phyloP scores from a whole-genome alignment of 2,329 filamentous ascomycete genomes.

The Fusarium floridanum region DNA sequence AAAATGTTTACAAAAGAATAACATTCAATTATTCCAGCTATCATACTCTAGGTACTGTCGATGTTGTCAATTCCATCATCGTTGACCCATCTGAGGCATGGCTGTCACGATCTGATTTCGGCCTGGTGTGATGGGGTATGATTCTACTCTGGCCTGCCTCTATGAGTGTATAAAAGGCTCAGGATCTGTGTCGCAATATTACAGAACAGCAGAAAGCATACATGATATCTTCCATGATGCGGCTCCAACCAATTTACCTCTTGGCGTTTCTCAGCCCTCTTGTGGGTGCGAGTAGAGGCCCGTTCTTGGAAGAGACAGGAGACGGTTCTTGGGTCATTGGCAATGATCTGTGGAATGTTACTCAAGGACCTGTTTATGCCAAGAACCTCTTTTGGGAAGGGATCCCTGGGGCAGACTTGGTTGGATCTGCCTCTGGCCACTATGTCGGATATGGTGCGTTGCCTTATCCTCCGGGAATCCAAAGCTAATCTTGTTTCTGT shows the following conservation, averaged over 20 bases:
- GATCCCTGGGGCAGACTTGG: slow-evolving; percentile 17
- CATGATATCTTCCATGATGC: slow-evolving; percentile 2
- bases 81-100: background rate
- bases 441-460: slow-evolving; percentile 24
- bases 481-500: background rate
- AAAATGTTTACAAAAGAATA: background rate
- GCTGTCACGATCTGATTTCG: background rate
- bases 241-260: background rate
- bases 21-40: slow-evolving; percentile 5
- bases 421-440: slow-evolving; percentile 20
- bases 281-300: slow-evolving; percentile 9
- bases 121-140: background rate
- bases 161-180: background rate
- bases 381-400: slow-evolving; percentile 27
- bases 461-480: background rate
- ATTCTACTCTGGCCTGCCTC: background rate
- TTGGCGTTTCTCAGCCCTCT: background rate
- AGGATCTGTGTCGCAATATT: background rate
- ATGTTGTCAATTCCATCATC: background rate
- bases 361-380: slow-evolving; percentile 24
- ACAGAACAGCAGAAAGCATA: background rate
- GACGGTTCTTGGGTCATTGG: slow-evolving; percentile 25
- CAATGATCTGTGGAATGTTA: slow-evolving; percentile 29
- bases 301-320: slow-evolving; percentile 12
- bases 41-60: background rate